Evolutionary conservation across 2,329 filamentous ascomycete genomes (phyloP).

Genomic region (Diaporthe ampelina): DNA sequence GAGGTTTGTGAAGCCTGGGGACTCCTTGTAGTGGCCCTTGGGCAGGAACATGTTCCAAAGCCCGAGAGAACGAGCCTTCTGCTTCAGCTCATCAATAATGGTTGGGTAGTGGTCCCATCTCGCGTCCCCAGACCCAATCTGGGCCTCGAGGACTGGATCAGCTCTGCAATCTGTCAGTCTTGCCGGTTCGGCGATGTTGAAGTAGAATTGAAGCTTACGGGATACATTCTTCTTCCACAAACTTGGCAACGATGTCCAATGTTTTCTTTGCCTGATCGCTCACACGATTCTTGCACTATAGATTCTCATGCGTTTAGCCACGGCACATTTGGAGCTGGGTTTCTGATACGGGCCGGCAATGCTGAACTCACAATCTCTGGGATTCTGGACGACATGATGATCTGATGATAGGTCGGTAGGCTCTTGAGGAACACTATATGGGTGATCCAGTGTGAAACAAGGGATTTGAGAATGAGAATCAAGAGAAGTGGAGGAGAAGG

Average conservation of each 20-base stretch:
- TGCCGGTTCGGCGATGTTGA: neutral
- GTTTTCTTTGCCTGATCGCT: conserved; percentile 88
- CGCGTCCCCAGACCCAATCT: conserved; percentile 80
- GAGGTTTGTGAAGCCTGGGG: conserved; percentile 92
- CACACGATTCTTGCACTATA: conserved; percentile 70
- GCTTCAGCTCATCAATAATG: conserved; percentile 91
- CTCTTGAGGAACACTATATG: neutral
- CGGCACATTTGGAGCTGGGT: neutral
- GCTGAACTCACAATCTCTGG: conserved; percentile 45
- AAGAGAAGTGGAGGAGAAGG: neutral
- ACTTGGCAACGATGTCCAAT: conserved; percentile 90
- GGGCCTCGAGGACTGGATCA: conserved; percentile 84
- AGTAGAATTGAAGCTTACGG: conserved; percentile 65
- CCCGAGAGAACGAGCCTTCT: conserved; percentile 83
- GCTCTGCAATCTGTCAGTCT: conserved; percentile 62
- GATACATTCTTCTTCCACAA: conserved; percentile 96
- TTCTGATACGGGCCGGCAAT: neutral
- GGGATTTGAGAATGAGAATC: neutral
- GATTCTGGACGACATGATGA: conserved; percentile 46
- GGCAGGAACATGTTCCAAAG: conserved; percentile 99
- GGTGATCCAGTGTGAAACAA: conserved; percentile 10
- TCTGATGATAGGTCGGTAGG: neutral
- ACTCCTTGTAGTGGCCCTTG: conserved; percentile 94
- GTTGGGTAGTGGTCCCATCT: conserved; percentile 86
- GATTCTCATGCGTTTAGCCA: conserved; percentile 30